Evolutionary conservation across 805 yeast species (phyloP).

Genomic region (Saccharomycopsis sp.): DNA sequence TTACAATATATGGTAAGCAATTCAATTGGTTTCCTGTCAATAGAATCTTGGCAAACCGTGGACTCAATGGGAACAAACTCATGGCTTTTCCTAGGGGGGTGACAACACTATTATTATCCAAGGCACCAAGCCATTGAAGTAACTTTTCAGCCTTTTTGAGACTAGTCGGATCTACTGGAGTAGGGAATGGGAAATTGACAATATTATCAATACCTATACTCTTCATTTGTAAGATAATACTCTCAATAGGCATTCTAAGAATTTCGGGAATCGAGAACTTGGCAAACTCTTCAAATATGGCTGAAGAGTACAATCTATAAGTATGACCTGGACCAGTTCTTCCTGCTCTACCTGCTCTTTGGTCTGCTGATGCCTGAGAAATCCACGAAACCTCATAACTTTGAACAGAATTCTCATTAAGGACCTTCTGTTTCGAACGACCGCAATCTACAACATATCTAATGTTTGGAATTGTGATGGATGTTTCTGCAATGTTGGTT

Average conservation of each 20-base stretch:
- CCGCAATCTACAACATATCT: conserved; percentile 95
- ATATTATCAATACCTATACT: conserved; percentile 93
- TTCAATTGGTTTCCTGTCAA: conserved; percentile 80
- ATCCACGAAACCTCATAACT: conserved; percentile 89
- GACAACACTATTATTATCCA: conserved; percentile 45
- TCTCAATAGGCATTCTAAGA: conserved; percentile 90
- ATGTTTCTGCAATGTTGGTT: conserved; percentile 96
- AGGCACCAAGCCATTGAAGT: conserved; percentile 71
- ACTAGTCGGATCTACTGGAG: conserved; percentile 69
- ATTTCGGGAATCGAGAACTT: conserved; percentile 89
- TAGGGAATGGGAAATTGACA: conserved; percentile 91
- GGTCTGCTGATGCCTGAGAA: conserved; percentile 92
- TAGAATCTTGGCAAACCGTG: conserved; percentile 86
- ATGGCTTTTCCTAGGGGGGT: conserved; percentile 79
- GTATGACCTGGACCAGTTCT: conserved; percentile 99
- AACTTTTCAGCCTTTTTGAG: conserved; percentile 61
- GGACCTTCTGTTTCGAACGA: conserved; percentile 78
- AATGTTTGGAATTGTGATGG: conserved; percentile 92
- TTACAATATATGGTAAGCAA: conserved; percentile 83
- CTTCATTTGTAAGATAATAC: conserved; percentile 93
- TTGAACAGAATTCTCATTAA: conserved; percentile 84
- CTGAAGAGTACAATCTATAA: conserved; percentile 87
- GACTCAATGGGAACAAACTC: conserved; percentile 89
- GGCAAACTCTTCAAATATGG: conserved; percentile 75
- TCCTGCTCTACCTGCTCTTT: conserved; percentile 96